A percentile compares a stretch with the other conserved stretches of the same genome.
Evolutionary conservation across 805 yeast genomes (phyloP).

Genomic region (Nadsonia fulvescens): DNA sequence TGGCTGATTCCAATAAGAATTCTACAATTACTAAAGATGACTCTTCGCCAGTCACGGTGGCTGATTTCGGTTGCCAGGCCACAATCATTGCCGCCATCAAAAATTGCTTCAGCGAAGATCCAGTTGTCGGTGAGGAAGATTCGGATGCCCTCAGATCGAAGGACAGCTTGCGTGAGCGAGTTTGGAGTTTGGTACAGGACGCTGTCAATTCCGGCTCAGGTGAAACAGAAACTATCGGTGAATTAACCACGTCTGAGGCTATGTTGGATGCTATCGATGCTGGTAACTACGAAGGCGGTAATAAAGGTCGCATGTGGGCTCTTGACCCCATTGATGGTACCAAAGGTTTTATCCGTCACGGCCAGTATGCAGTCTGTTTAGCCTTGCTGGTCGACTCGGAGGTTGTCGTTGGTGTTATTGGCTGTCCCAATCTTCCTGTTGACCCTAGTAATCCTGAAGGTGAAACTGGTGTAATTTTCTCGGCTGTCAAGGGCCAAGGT

Average conservation of each 20-base stretch:
- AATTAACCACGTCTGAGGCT: slow-evolving; percentile 22
- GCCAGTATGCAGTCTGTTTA: slow-evolving; percentile 90
- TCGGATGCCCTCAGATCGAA: slow-evolving; percentile 46
- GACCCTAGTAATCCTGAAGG: slow-evolving; percentile 68
- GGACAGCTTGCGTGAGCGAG: slow-evolving; percentile 29
- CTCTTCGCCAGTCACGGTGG: slow-evolving; percentile 83
- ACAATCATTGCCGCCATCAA: slow-evolving; percentile 70
- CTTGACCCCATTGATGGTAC: slow-evolving; percentile 98
- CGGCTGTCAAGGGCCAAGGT: slow-evolving; percentile 52
- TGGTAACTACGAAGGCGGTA: slow-evolving; percentile 70
- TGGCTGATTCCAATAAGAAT: slow-evolving; percentile 27
- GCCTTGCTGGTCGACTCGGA: slow-evolving; percentile 75
- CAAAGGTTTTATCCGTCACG: slow-evolving; percentile 87
- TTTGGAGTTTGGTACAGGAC: slow-evolving; percentile 42
- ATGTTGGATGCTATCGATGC: slow-evolving; percentile 53
- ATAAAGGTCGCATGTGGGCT: slow-evolving; percentile 80
- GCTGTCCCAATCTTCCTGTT: slow-evolving; percentile 79
- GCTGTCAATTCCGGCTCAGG: slow-evolving; percentile 25
- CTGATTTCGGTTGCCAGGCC: slow-evolving; percentile 94
- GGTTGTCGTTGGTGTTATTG: slow-evolving; percentile 81
- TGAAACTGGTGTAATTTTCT: slow-evolving; percentile 54
- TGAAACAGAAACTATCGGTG: slow-evolving; percentile 13
- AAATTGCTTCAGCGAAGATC: slow-evolving; percentile 65
- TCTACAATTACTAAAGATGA: slow-evolving; percentile 53
- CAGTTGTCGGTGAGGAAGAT: slow-evolving; percentile 89